Evolutionary conservation across 495 filamentous ascomycete genomes (phyloP), one percentile per base, ranked within the genome.

Genomic region (Penicillium angulare): DNA sequence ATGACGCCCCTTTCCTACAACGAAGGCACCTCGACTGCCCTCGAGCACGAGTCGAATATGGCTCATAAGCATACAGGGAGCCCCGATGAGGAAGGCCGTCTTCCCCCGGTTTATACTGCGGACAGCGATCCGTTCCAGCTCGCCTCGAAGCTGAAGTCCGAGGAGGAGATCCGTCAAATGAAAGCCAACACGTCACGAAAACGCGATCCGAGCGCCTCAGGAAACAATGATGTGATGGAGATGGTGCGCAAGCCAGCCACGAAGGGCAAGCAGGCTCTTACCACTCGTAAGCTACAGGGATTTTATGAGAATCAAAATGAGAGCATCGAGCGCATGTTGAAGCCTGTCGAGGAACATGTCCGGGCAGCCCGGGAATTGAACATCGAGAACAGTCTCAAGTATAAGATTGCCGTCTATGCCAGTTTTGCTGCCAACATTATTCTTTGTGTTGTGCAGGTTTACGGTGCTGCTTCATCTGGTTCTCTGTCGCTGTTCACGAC

Each of bases 401-500:
- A 84, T 72, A 79, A 87, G 62, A 95, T 97, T 59, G 93, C 93
- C 12, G 87, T 97, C 13, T 85, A 86, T 56, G 95, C 89, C n/a
- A 91, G 86, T 39, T 90, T 97, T 57, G 79, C 74, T 3, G 93
- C 91, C 36, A 98, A 97, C 63, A 62, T 96, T 26, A 43, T 87
- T 29, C 78, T 98, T 3, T 81, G 90, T 6, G 69, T 79, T 6
- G 75, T 98, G 3, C 93, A 98, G 60, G 71, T 97, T 32, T 98
- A 96, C 71, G 93, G 84, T 24, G 93, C 93, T 43, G 79, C 87
- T 26, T 84, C 89, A 1, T 95, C 90, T 2, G 83, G 85, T 17
- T 96, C 90, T 5, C 79, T 97, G 32, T 97, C 92, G 5, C 83
- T 98, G 42, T 96, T 97, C 77, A 96, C 93, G 6, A 98, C 95